A percentile compares a stretch with the other conserved stretches of the same genome.
Evolutionary conservation across 1,284 basidiomycete genomes (phyloP).

Genomic region (Prillingera fragicola): DNA sequence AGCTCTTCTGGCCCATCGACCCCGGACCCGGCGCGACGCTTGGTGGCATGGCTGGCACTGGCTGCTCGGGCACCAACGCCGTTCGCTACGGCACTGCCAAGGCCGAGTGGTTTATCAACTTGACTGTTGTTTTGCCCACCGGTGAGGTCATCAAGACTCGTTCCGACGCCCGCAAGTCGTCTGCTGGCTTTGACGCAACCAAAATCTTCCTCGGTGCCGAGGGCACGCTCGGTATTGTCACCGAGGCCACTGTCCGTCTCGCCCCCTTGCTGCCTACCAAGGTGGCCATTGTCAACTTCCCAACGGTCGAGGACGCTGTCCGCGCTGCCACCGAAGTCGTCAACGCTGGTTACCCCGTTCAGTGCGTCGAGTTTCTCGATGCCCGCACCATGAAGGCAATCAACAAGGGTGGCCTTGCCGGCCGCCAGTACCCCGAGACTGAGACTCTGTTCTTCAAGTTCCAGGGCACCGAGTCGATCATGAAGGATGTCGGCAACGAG

Average conservation of each 20-base stretch:
- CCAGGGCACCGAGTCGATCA: constrained; percentile 62
- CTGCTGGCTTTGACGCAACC: constrained; percentile 83
- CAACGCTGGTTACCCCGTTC: constrained; percentile 57
- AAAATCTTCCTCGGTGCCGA: constrained; percentile 93
- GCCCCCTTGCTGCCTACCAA: constrained; percentile 71
- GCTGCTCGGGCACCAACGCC: constrained; percentile 65
- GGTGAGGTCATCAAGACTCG: constrained; percentile 93
- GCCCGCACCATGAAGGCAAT: constrained; percentile 63
- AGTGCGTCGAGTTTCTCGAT: constrained; percentile 73
- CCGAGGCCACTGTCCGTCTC: constrained; percentile 78
- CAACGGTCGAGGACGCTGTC: constrained; percentile 54
- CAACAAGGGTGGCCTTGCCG: constrained; percentile 57
- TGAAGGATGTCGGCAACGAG: constrained; percentile 60
- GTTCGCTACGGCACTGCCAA: constrained; percentile 82
- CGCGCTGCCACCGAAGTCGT: constrained; percentile 59
- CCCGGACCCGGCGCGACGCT: constrained; percentile 67
- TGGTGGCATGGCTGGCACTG: constrained; percentile 86
- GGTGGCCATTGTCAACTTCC: constrained; percentile 52
- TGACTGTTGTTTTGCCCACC: constrained; percentile 81
- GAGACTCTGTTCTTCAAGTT: constrained; percentile 85
- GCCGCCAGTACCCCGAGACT: constrained; percentile 59
- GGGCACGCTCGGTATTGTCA: constrained; percentile 87
- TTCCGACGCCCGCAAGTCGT: constrained; percentile 73
- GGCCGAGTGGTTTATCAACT: constrained; percentile 76
- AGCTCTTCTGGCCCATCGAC: constrained; percentile 86